These are phyloP conservation scores for Pyricularia sp. DNA, from an alignment of 2,329 filamentous ascomycete genomes.

Conservation along the genomic window DNA sequence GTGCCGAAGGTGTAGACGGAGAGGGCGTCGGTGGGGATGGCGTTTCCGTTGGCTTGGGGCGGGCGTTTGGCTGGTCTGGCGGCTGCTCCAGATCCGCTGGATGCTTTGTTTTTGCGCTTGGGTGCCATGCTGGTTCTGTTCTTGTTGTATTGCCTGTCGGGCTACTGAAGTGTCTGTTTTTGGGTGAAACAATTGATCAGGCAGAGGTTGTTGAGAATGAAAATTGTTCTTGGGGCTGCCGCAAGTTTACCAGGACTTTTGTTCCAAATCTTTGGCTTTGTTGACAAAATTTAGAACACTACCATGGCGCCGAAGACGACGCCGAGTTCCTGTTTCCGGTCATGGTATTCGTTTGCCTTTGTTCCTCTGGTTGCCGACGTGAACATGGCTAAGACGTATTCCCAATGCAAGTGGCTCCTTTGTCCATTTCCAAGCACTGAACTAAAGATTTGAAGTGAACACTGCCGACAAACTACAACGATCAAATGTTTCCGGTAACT, in stretches of 20 bases:
- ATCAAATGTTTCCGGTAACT: too few relatives aligned
- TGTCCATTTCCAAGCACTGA: too few relatives aligned
- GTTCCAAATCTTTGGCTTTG: too few relatives aligned
- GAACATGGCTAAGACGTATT: background rate
- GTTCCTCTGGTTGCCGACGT: background rate
- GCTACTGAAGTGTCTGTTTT: background rate
- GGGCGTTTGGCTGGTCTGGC: background rate
- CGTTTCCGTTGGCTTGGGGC: background rate
- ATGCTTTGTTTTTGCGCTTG: background rate
- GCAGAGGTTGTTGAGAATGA: too few relatives aligned
- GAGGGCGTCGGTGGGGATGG: conserved; percentile 1
- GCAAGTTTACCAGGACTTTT: too few relatives aligned
- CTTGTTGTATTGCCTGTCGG: background rate
- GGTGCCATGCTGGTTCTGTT: background rate
- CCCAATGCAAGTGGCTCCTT: too few relatives aligned
- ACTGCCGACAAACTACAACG: too few relatives aligned
- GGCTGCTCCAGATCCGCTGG: background rate
- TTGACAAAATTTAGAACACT: too few relatives aligned
- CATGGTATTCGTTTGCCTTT: background rate
- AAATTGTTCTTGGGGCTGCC: too few relatives aligned
- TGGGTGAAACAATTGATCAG: background rate
- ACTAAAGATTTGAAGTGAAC: too few relatives aligned
- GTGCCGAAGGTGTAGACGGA: conserved; percentile 9
- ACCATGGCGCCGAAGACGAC: too few relatives aligned
- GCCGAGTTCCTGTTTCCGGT: background rate